Conservation (phyloP, 345 rosid genomes). For the Lagerstroemia speciosa region DNA sequence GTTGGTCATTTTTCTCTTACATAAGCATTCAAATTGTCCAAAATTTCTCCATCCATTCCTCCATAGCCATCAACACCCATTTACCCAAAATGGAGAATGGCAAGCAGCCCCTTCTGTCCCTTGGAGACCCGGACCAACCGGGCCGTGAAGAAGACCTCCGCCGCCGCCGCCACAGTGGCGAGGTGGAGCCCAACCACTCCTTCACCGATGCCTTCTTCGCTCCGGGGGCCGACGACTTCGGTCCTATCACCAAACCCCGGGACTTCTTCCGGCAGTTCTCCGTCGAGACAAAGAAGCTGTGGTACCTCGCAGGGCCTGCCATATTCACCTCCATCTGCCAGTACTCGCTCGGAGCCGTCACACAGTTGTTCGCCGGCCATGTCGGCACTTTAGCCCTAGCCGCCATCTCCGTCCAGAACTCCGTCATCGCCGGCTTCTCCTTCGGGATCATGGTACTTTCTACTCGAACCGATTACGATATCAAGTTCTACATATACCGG, state of each 20-base stretch:
- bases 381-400: constrained; percentile 68
- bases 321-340: constrained; percentile 70
- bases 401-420: constrained; percentile 73
- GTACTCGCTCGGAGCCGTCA: constrained; percentile 87
- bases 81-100: constrained; percentile 16
- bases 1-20: too few species aligned
- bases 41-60: too few species aligned
- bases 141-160: neutral
- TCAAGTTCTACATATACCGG: too few species aligned
- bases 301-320: constrained; percentile 93
- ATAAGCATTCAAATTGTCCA: too few species aligned
- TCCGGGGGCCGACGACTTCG: constrained; percentile 11
- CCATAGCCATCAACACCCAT: too few species aligned
- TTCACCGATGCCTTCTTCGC: constrained; percentile 1
- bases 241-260: constrained; percentile 8
- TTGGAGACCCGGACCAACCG: neutral
- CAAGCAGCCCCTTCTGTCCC: constrained; percentile 12
- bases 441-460: constrained; percentile 61
- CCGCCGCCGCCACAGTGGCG: neutral
- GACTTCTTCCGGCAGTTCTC: constrained; percentile 36
- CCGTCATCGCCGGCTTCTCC: constrained; percentile 86
- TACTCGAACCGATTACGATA: neutral
- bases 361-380: constrained; percentile 74
- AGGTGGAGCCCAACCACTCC: too few species aligned
- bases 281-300: constrained; percentile 51